Base-by-base conservation (phyloP, 2,329 filamentous ascomycete species). In the Xylaria multiplex region DNA sequence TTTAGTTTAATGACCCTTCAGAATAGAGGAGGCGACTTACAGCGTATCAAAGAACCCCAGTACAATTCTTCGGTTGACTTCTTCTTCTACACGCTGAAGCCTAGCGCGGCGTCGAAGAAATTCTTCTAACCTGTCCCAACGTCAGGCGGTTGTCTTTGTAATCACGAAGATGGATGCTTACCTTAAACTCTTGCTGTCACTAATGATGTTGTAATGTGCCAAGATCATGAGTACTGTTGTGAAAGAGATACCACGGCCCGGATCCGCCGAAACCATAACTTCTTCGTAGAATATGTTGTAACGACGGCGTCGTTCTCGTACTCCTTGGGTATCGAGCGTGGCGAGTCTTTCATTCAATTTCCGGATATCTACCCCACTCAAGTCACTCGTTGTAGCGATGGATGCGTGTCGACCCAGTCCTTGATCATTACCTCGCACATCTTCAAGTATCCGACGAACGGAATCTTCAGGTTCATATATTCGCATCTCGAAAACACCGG, bases 271-370 rank as follows among this genome's bases (percentile, higher is more conserved):
- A 6, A 97, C 93, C 78, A 98, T 88, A 22, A 98, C 92, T 81
- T 99, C 96, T 79, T 98, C 94, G 75, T 93, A 99, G 79, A 99
- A 99, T n/a, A 91, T 86, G 73, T 97, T 97, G 83, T 96, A 95
- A 48, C 91, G 89, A 63, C 88, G 85, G 49, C 96, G 87, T 66
- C 93, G 87, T 71, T 88, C 85, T 64, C 91, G 90, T 60, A 98
- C 93, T 69, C 90, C 88, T 16, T 82, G 79, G 0, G 94, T 83
- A 40, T 97, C 93, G 48, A 99, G 90, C 61, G 86, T 83, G 1
- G 86, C 82, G 30, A 99, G 81, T 65, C 93, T 86, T 65, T 84
- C 82, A 70, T 95, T 94, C 42, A 99, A 84, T 71, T 88, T 91
- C 55, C 88, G 82, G 2, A 98, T 78, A 75, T 98, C 91, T 37